These are phyloP conservation scores for Aspergillus sp. DNA, from an alignment of 2,329 filamentous ascomycete genomes.

Conservation along the genomic window DNA sequence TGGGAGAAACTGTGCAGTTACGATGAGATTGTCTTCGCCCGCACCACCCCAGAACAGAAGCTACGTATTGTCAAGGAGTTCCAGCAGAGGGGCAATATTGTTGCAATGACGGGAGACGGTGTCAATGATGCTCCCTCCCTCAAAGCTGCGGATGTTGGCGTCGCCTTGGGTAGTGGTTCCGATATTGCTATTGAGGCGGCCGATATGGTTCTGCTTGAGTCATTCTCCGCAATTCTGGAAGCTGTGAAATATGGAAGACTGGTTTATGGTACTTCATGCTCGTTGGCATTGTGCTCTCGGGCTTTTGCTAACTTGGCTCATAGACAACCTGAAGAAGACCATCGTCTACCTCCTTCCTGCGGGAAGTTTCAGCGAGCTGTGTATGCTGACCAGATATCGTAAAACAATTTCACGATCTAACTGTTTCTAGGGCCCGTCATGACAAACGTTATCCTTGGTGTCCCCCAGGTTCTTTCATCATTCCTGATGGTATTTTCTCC, in stretches of 20 bases:
- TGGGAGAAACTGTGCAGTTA: slow-evolving; percentile 67
- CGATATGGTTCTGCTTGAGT: slow-evolving; percentile 65
- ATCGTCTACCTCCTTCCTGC: slow-evolving; percentile 73
- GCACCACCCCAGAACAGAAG: slow-evolving; percentile 77
- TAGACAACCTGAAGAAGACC: slow-evolving; percentile 71
- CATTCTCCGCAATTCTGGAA: slow-evolving; percentile 69
- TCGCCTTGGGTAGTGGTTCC: slow-evolving; percentile 57
- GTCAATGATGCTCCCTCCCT: slow-evolving; percentile 55
- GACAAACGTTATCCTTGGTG: slow-evolving; percentile 68
- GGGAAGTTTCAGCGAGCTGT: slow-evolving; percentile 72
- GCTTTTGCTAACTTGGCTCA: background rate
- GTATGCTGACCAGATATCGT: too few species aligned
- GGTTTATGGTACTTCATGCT: slow-evolving; percentile 51
- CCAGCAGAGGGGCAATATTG: slow-evolving; percentile 58
- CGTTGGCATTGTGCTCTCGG: too few species aligned
- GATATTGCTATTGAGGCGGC: slow-evolving; percentile 63
- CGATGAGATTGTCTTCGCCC: slow-evolving; percentile 71
- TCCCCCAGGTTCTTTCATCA: slow-evolving; percentile 70
- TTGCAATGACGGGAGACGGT: slow-evolving; percentile 53
- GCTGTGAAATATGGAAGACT: slow-evolving; percentile 71
- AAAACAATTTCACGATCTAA: too few species aligned
- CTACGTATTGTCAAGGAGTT: slow-evolving; percentile 76
- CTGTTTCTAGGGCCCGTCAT: slow-evolving; percentile 59
- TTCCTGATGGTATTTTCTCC: slow-evolving; percentile 60
- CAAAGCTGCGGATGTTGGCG: slow-evolving; percentile 59